Evolutionary conservation across 768 basidiomycete species (phyloP).

Genomic region (Boletus vermiculosoides): DNA sequence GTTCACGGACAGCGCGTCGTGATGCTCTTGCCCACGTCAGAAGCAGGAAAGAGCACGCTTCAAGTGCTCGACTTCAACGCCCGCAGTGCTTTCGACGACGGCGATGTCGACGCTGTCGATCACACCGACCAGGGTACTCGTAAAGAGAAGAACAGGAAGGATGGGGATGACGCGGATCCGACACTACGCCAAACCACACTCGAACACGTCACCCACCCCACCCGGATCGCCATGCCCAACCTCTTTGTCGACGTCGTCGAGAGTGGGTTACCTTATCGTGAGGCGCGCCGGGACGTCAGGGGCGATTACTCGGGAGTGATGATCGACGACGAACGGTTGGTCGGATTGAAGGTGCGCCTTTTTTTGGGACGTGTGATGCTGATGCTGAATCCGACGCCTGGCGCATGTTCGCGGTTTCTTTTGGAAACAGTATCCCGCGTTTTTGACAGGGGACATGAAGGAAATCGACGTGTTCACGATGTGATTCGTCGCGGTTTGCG

Average conservation of each 20-base stretch:
- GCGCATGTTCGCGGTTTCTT: neutral
- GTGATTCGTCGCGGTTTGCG: constrained; percentile 4
- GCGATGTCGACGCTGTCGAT: neutral
- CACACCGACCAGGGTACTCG: neutral
- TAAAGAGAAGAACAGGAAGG: neutral
- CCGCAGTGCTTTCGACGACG: neutral
- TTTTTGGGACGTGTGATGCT: too few relatives aligned
- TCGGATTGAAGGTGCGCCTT: constrained; percentile 41
- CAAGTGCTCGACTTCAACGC: constrained; percentile 36
- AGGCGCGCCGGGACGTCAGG: constrained; percentile 19
- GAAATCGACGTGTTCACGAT: constrained; percentile 36
- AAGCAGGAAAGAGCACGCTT: constrained; percentile 11
- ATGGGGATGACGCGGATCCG: neutral
- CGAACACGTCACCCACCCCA: constrained; percentile 10
- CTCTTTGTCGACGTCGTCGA: constrained; percentile 29
- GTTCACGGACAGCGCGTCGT: constrained; percentile 43
- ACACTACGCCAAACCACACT: neutral
- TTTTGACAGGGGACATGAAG: constrained; percentile 32
- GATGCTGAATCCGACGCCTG: neutral
- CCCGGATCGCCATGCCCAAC: constrained; percentile 10
- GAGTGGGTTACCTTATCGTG: constrained; percentile 34
- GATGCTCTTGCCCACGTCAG: constrained; percentile 16
- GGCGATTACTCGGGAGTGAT: constrained; percentile 40
- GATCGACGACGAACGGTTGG: constrained; percentile 42
- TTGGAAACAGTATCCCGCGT: constrained; percentile 23